Base-by-base conservation (phyloP, 2,329 filamentous ascomycete genomes). In the Monilinia aucupariae region DNA sequence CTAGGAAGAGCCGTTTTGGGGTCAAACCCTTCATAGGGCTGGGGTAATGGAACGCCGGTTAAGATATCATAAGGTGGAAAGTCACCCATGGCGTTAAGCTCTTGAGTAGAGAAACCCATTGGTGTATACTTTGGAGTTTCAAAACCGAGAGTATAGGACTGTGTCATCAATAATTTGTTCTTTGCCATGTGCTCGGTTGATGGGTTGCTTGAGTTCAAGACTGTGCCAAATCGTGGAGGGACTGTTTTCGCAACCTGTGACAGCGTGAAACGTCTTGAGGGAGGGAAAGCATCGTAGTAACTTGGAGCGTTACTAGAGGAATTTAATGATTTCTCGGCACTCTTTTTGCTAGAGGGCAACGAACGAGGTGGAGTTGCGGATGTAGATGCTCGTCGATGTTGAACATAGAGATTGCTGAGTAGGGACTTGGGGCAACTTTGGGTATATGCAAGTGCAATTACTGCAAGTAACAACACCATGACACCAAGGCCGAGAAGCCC, bases 1-100 rank as follows among this genome's bases (percentile, higher is more conserved):
- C 91, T 80, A 1, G 91, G 83, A 12, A 81, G 70, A 0, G 91
- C 90, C 66, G 79, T 89, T 17, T 81, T 76, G 61, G 92, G 85
- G 66, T 90, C 78, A 71, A 94, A 94, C 5, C 82, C 78, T 0
- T 73, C 69, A 62, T 89, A 86, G 0, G 88, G 79, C 10, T 78
- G 67, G 0, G 91, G 91, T 53, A 88, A 76, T 1, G 89, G 88
- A 5, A 96, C 86, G 7, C 88, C 91, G 55, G 87, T 90, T 13
- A 96, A 77, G 2, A 80, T 76, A 7, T 90, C 83, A 73, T 96
- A 96, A 72, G 93, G 85, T 0, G 91, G 90, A 63, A 96, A 96
- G 68, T 89, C 81, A 0, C 90, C 90, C 1, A 96, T 76, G 0
- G 81, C 80, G 61, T 82, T 82, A 66, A 96, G 81, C 62, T 96